Conservation (phyloP, 345 rosid species). For the Populus nigra region DNA sequence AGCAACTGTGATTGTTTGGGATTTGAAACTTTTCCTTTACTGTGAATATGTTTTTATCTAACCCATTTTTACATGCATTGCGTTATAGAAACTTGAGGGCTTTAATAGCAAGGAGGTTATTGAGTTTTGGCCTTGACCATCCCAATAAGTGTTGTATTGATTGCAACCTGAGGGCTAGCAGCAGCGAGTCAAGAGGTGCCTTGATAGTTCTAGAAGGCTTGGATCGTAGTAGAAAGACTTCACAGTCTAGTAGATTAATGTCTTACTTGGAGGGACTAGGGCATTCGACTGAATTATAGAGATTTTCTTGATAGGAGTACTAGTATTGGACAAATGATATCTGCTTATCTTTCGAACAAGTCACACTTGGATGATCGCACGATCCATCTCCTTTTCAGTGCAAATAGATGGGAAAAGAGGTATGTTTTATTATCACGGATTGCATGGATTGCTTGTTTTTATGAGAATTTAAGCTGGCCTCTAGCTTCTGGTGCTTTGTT, state of each 20-base stretch:
- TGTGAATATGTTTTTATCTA: no score
- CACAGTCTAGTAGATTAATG: constrained; percentile 56
- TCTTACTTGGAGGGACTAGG: constrained; percentile 69
- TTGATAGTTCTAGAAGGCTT: constrained; percentile 85
- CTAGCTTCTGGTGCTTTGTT: not conserved
- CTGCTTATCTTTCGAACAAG: constrained; percentile 68
- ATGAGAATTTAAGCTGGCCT: not conserved
- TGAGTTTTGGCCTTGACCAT: constrained; percentile 20
- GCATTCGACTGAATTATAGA: constrained; percentile 67
- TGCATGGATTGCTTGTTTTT: not conserved
- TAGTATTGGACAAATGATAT: constrained; percentile 75
- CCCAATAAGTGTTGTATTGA: constrained; percentile 24
- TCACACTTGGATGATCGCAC: constrained; percentile 82
- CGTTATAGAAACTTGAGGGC: constrained; percentile 36
- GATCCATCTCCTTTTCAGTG: constrained; percentile 86
- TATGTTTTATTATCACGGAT: constrained; percentile 12
- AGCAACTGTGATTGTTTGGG: not conserved
- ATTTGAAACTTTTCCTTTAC: not conserved
- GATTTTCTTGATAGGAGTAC: constrained; percentile 82
- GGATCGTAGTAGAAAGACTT: constrained; percentile 87
- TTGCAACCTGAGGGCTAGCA: constrained; percentile 16
- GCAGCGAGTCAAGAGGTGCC: constrained; percentile 62
- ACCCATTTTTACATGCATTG: not conserved
- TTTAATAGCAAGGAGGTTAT: constrained; percentile 28
- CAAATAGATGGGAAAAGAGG: constrained; percentile 94